phyloP scores from a whole-genome alignment of 352 stramenopile genomes.

The Stramenopiles sp. region DNA sequence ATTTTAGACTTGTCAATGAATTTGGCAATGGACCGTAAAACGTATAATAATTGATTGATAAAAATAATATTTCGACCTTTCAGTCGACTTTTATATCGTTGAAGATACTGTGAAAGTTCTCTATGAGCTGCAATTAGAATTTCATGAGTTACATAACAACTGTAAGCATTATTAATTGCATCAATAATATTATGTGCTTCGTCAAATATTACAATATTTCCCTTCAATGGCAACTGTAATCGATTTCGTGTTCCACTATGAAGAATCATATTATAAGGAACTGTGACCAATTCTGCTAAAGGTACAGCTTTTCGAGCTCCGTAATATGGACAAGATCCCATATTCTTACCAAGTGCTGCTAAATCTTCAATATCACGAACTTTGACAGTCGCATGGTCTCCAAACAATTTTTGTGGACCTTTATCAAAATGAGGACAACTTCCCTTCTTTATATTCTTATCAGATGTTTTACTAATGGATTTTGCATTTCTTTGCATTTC shows the following conservation, averaged over 20 bases:
- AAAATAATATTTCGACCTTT: constrained; percentile 14
- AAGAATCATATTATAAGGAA: constrained; percentile 64
- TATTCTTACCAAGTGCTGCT: constrained; percentile 36
- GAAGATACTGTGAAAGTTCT: constrained; percentile 13
- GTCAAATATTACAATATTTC: constrained; percentile 78
- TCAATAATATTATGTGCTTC: constrained; percentile 96
- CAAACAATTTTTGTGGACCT: constrained; percentile 8
- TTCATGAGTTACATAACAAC: constrained; percentile 21
- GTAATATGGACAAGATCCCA: constrained; percentile 86
- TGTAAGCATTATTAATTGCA: constrained; percentile 56
- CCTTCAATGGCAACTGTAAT: constrained; percentile 35
- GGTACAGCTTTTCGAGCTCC: constrained; percentile 42
- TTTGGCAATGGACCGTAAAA: too few relatives aligned
- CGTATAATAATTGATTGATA: too few relatives aligned
- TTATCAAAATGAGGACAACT: too few relatives aligned
- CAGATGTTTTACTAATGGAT: background rate
- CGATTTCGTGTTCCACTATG: constrained; percentile 47
- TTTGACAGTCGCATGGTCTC: too few relatives aligned
- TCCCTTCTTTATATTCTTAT: constrained; percentile 22
- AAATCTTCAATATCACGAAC: constrained; percentile 77
- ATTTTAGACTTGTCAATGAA: too few relatives aligned
- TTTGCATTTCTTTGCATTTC: constrained; percentile 14
- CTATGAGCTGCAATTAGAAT: constrained; percentile 11
- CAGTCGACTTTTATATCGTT: constrained; percentile 16
- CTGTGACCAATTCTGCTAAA: constrained; percentile 29